phyloP scores from a whole-genome alignment of 768 basidiomycete species.

The Kwoniella sp. region DNA sequence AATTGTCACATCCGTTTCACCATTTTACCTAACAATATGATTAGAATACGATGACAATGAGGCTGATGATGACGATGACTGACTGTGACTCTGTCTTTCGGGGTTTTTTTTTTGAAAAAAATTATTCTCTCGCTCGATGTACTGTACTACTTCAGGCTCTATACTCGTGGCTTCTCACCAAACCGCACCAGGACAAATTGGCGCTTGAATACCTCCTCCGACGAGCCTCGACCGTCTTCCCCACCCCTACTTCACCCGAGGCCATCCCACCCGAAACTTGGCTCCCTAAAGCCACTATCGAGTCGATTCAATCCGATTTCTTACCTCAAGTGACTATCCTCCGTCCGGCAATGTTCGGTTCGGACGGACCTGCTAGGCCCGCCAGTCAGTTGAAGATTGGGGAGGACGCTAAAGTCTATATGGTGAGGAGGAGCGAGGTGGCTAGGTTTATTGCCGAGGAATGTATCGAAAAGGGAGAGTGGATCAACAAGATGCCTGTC shows the following conservation, averaged over 20 bases:
- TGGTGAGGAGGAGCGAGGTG: conserved; percentile 24
- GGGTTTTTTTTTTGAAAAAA: neutral
- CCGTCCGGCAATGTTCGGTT: conserved; percentile 24
- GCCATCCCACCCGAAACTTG: conserved; percentile 9
- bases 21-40: too few relatives aligned
- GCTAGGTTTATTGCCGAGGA: conserved; percentile 27
- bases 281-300: conserved; percentile 1
- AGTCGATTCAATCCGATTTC: conserved; percentile 5
- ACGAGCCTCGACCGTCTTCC: conserved; percentile 9
- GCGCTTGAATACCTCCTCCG: conserved; percentile 26
- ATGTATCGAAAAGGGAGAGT: conserved; percentile 12
- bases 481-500: conserved; percentile 31
- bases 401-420: conserved; percentile 5
- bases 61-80: too few relatives aligned
- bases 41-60: too few relatives aligned
- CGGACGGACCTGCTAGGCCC: neutral
- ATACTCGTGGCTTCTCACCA: conserved; percentile 22
- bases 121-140: too few relatives aligned
- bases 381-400: neutral
- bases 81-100: neutral
- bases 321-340: conserved; percentile 30
- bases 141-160: conserved; percentile 13
- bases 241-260: neutral
- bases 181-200: conserved; percentile 31
- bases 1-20: too few relatives aligned